Conservation (phyloP, 805 yeast species). For the Saccharomycopsis sp. region DNA sequence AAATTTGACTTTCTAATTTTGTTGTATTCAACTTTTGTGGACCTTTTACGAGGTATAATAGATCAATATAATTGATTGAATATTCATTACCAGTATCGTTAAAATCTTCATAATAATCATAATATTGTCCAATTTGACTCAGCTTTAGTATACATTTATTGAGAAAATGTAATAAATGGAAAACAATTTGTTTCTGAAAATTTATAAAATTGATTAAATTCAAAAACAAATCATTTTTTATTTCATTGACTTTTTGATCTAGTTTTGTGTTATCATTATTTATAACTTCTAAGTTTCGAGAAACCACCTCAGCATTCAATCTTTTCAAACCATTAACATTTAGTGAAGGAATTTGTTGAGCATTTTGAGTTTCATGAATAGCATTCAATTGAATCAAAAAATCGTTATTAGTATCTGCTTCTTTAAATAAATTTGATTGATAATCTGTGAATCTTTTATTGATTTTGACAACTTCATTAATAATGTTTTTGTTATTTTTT, state of each 20-base stretch:
- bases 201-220: conserved; percentile 9
- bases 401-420: conserved; percentile 3
- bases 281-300: conserved; percentile 2
- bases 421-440: conserved; percentile 2
- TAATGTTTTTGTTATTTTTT: conserved; percentile 7
- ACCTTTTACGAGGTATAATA: conserved; percentile 8
- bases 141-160: conserved; percentile 11
- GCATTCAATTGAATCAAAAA: conserved; percentile 1
- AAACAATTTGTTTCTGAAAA: conserved; percentile 8
- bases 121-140: background rate
- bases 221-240: conserved; percentile 10
- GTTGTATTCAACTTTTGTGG: background rate
- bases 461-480: conserved; percentile 9
- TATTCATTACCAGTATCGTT: background rate
- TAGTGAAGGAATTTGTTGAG: background rate
- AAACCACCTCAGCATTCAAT: conserved; percentile 9
- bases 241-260: conserved; percentile 1
- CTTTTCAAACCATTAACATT: background rate
- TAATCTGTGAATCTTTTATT: conserved; percentile 5
- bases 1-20: background rate
- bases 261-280: conserved; percentile 5
- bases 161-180: conserved; percentile 6
- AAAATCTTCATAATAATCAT: background rate
- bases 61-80: conserved; percentile 6
- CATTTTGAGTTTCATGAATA: background rate